Conservation (phyloP, 192 early-diverging fungal genomes). For the Coemansia furcata region DNA sequence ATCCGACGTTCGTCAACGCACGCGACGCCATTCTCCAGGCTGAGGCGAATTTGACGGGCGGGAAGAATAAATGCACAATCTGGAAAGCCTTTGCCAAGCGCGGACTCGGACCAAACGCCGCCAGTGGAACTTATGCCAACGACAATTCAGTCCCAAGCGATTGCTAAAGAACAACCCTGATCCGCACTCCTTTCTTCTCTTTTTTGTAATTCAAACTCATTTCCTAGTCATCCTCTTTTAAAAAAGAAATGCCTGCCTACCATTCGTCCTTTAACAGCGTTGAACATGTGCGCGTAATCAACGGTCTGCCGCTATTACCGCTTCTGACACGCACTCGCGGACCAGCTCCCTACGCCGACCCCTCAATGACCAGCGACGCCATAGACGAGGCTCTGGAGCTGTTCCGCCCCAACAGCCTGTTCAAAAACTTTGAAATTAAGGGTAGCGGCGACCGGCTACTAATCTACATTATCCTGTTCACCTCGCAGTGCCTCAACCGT, state of each 20-base stretch:
- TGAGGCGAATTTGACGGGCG: conserved; percentile 52
- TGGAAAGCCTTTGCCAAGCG: conserved; percentile 69
- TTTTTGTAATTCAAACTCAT: no score
- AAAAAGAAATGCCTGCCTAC: conserved; percentile 30
- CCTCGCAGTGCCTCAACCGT: conserved; percentile 77
- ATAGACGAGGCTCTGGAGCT: conserved; percentile 93
- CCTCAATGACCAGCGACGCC: conserved; percentile 70
- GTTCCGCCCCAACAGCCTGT: conserved; percentile 95
- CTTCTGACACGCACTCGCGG: conserved; percentile 87
- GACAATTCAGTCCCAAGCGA: conserved; percentile 25
- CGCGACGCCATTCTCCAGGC: conserved; percentile 66
- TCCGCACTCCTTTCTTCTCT: neutral
- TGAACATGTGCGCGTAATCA: conserved; percentile 57
- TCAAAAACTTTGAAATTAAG: conserved; percentile 99
- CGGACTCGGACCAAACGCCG: conserved; percentile 53
- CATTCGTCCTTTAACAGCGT: conserved; percentile 28
- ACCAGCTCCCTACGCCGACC: conserved; percentile 68
- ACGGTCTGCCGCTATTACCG: conserved; percentile 85
- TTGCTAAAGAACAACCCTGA: conserved; percentile 8
- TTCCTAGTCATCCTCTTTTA: no score
- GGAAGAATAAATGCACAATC: conserved; percentile 57
- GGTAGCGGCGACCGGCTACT: conserved; percentile 88
- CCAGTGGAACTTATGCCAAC: conserved; percentile 10
- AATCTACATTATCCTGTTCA: conserved; percentile 92
- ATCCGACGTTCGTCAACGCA: conserved; percentile 64